Percentiles rank a stretch among this genome's conserved stretches.
Evolutionary conservation across 305 asterid genomes (phyloP).

Genomic region (Solanum aculeatissimum): DNA sequence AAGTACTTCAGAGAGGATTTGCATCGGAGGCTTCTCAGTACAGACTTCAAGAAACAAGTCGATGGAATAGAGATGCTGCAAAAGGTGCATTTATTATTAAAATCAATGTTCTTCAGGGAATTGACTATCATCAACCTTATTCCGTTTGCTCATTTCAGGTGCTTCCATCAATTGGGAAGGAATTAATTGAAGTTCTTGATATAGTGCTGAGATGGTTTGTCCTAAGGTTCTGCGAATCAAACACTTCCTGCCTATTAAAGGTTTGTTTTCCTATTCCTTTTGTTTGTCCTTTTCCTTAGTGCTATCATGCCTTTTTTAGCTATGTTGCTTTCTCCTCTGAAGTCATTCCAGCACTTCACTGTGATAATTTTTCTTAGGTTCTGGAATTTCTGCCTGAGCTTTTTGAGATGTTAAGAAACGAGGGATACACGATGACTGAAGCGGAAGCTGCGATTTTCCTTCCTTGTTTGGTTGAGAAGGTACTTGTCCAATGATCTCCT

Average conservation of each 20-base stretch:
- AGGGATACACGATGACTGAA: slow-evolving; percentile 81
- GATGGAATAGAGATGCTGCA: slow-evolving; percentile 99
- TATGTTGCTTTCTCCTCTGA: not conserved
- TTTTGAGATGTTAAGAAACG: slow-evolving; percentile 73
- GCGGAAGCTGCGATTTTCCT: slow-evolving; percentile 95
- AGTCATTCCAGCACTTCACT: slow-evolving; percentile 2
- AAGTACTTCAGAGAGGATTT: slow-evolving; percentile 95
- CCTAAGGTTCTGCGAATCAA: slow-evolving; percentile 83
- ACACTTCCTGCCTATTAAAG: slow-evolving; percentile 94
- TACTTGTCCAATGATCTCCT: slow-evolving; percentile 7
- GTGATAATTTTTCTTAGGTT: slow-evolving; percentile 40
- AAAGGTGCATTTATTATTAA: slow-evolving; percentile 41
- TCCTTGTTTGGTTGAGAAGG: slow-evolving; percentile 98
- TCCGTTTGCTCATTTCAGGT: slow-evolving; percentile 45
- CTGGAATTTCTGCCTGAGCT: slow-evolving; percentile 98
- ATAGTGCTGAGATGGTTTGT: slow-evolving; percentile 89
- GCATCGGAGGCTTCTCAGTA: slow-evolving; percentile 74
- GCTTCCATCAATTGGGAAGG: slow-evolving; percentile 69
- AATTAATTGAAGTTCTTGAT: slow-evolving; percentile 82
- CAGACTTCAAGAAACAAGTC: slow-evolving; percentile 97
- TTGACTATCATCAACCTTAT: slow-evolving; percentile 8
- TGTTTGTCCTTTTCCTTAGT: not conserved
- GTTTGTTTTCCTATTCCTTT: slow-evolving; percentile 19
- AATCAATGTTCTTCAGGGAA: not conserved
- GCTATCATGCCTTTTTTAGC: not conserved